Conservation (phyloP, 139 green algal species). For the Chlorella sorokiniana region DNA sequence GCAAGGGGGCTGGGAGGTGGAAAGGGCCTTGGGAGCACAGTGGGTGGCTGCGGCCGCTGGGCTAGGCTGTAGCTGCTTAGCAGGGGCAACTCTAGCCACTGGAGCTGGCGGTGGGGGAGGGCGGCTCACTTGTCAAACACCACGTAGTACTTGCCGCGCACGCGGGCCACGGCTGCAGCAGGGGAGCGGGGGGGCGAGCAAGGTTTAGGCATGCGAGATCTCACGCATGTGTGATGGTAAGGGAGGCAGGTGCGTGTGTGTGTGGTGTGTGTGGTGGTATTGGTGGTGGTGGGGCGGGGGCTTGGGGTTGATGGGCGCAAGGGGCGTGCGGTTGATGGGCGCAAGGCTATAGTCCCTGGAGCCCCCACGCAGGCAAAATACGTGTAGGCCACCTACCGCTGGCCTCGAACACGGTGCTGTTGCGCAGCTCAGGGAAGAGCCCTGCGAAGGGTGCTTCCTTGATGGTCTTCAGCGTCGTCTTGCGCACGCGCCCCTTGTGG, state of each 20-base stretch:
- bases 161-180: not conserved
- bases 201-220: too few species aligned
- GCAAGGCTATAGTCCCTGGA: too few species aligned
- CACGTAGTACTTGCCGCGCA: constrained; percentile 26
- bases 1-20: too few species aligned
- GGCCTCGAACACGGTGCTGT: not conserved
- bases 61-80: too few species aligned
- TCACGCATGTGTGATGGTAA: too few species aligned
- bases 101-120: not conserved
- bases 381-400: not conserved
- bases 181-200: too few species aligned
- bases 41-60: too few species aligned
- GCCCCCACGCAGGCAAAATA: too few species aligned
- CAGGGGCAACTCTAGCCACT: not conserved
- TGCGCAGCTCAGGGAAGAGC: not conserved
- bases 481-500: not conserved
- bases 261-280: too few species aligned
- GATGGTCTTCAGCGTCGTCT: not conserved
- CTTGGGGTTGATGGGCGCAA: not conserved
- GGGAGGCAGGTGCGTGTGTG: too few species aligned
- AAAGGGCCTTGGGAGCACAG: too few species aligned
- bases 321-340: not conserved
- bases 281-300: too few species aligned
- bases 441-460: not conserved
- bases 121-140: constrained; percentile 37